phyloP scores from a whole-genome alignment of 805 yeast genomes.

The Hagleromyces aurorensis region DNA sequence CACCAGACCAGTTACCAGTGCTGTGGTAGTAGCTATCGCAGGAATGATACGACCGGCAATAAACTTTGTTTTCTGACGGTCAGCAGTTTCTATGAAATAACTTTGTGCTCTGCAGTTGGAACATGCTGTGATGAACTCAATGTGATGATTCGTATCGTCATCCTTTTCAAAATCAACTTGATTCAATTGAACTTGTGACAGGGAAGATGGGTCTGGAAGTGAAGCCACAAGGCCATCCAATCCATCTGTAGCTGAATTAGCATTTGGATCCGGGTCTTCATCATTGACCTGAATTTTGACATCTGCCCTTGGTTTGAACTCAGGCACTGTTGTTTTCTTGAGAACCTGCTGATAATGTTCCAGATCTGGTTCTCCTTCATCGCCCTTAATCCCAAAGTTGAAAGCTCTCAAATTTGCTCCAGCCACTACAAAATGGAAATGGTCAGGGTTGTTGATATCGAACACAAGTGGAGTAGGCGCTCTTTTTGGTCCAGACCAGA shows the following conservation, averaged over 20 bases:
- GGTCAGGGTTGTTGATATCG: slow-evolving; percentile 68
- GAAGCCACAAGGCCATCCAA: slow-evolving; percentile 62
- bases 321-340: slow-evolving; percentile 41
- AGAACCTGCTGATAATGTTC: slow-evolving; percentile 48
- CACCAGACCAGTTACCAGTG: slow-evolving; percentile 90
- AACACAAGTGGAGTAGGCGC: slow-evolving; percentile 84
- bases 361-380: slow-evolving; percentile 42
- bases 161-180: slow-evolving; percentile 98
- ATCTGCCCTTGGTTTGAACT: slow-evolving; percentile 68
- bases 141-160: slow-evolving; percentile 94
- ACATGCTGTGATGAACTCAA: slow-evolving; percentile 91
- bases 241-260: slow-evolving; percentile 52
- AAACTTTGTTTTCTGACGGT: slow-evolving; percentile 83
- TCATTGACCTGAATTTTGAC: slow-evolving; percentile 78
- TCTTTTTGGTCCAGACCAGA: slow-evolving; percentile 97
- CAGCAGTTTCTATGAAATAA: slow-evolving; percentile 83
- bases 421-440: slow-evolving; percentile 73
- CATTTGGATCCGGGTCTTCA: slow-evolving; percentile 83
- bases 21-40: slow-evolving; percentile 99
- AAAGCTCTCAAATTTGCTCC: slow-evolving; percentile 89
- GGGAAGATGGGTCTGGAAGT: slow-evolving; percentile 79
- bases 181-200: slow-evolving; percentile 78
- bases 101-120: slow-evolving; percentile 93
- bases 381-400: slow-evolving; percentile 84
- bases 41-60: slow-evolving; percentile 98